Evolutionary conservation across 768 basidiomycete genomes (phyloP), one percentile per base, ranked within the genome.

Genomic region (Agaricus sinodeliciosus): DNA sequence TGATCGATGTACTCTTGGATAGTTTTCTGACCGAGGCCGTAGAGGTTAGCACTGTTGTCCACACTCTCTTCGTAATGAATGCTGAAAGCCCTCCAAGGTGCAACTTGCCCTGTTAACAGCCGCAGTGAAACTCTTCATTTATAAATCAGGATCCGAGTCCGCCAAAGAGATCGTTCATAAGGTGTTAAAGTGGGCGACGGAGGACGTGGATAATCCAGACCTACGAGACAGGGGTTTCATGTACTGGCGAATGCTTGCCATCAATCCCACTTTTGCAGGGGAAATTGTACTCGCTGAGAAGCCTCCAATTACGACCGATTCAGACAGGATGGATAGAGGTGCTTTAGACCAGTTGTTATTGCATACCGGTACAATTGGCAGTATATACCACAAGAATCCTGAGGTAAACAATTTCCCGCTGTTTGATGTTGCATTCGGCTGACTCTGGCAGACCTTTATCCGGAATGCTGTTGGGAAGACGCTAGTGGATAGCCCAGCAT

Each of bases 141-240:
- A 90, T 70, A 90, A 95, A 58, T 76, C 87, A 2, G 77, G 80
- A 55, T 87, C 89, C 0, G 90, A 94, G 22, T 84, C 81, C 9
- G 82, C 88, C 5, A 94, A 96, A 63, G 84, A 88, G 49, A 76
- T 98, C 6, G 89, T 98, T 8, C 91, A 93, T 64, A 96, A 94
- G 63, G 89, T 98, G 5, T 75, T 99, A 41, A 97, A 98, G 65
- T 92, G 91, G 86, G 86, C 93, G 11, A 99, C 96, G 6, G 95
- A 99, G 66, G 90, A 96, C 59, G 84, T 96, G 50, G 96, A 99
- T 66, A 99, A 99, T 64, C 96, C 96, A 7, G 96, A 99, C 73
- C 75, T 99, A 18, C 81, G 96, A 31, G 96, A 99, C 68, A 77
- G 96, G 56, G 96, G 96, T 3, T 98, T 94, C 73, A 98, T 99